Conservation (phyloP, 768 basidiomycete species). For the Harrya chromipes region DNA sequence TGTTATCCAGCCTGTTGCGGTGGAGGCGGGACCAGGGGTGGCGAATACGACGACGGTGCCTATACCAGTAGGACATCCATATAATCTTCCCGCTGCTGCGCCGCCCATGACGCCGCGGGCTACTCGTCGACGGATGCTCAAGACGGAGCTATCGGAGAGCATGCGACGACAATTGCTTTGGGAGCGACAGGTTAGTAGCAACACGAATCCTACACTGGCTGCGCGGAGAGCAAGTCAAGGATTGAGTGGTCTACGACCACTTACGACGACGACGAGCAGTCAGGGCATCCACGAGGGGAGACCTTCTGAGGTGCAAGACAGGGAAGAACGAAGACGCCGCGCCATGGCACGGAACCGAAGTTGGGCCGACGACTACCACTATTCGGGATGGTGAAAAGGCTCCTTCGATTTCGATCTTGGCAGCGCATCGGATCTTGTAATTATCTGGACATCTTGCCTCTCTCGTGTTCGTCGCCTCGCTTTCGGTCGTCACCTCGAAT, state of each 20-base stretch:
- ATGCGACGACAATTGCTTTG: conserved; percentile 77
- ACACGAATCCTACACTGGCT: conserved; percentile 42
- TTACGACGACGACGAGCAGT: conserved; percentile 29
- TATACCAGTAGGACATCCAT: conserved; percentile 61
- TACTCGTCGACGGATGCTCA: conserved; percentile 79
- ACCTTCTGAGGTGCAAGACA: conserved; percentile 30
- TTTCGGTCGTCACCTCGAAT: conserved; percentile 12
- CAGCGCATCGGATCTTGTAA: conserved; percentile 19
- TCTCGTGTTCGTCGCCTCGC: conserved; percentile 16
- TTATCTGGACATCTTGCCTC: conserved; percentile 21
- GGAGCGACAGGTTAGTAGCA: conserved; percentile 66
- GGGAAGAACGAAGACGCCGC: conserved; percentile 40
- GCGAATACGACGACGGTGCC: conserved; percentile 42
- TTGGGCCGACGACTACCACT: conserved; percentile 69
- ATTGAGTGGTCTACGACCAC: conserved; percentile 31
- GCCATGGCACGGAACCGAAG: conserved; percentile 61
- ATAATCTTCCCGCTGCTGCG: conserved; percentile 65
- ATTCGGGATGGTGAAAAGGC: conserved; percentile 53
- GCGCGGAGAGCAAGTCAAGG: conserved; percentile 29
- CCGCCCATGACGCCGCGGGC: conserved; percentile 82
- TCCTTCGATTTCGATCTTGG: conserved; percentile 2
- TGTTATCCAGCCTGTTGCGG: conserved; percentile 15
- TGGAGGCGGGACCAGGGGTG: conserved; percentile 18
- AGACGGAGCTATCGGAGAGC: conserved; percentile 82
- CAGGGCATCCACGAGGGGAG: conserved; percentile 12